phyloP scores from a whole-genome alignment of 441 rosid genomes.

The Jatropha multifida region DNA sequence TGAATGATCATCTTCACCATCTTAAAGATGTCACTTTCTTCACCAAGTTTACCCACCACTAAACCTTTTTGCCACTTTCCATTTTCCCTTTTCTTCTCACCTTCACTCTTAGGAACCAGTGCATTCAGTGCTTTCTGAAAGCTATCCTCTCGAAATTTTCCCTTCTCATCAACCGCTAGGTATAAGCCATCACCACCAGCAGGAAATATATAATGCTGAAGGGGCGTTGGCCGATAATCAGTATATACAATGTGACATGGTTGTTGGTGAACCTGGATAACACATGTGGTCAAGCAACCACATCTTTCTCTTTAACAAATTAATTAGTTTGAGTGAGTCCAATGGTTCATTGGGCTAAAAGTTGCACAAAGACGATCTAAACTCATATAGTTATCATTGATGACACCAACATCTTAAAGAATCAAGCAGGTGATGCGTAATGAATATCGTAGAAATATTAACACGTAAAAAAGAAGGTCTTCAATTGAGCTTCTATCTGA shows the following conservation, averaged over 20 bases:
- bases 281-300: conserved; percentile 19
- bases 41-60: conserved; percentile 73
- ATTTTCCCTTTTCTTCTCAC: conserved; percentile 71
- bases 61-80: conserved; percentile 78
- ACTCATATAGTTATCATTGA: not conserved
- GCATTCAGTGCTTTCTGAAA: conserved; percentile 94
- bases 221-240: conserved; percentile 99
- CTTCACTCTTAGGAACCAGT: conserved; percentile 71
- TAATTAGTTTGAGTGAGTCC: conserved; percentile 6
- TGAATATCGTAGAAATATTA: not conserved
- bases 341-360: not conserved
- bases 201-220: conserved; percentile 95
- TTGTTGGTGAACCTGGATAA: conserved; percentile 80
- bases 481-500: not conserved
- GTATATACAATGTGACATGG: conserved; percentile 99
- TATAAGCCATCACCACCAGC: conserved; percentile 91
- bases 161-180: conserved; percentile 92
- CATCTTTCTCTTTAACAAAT: conserved; percentile 18
- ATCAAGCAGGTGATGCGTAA: not conserved
- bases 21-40: conserved; percentile 96
- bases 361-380: not conserved
- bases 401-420: not conserved
- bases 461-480: not conserved
- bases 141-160: conserved; percentile 89
- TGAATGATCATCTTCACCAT: conserved; percentile 96